Conservation (phyloP, 345 rosid species). For the Corchorus capsularis region DNA sequence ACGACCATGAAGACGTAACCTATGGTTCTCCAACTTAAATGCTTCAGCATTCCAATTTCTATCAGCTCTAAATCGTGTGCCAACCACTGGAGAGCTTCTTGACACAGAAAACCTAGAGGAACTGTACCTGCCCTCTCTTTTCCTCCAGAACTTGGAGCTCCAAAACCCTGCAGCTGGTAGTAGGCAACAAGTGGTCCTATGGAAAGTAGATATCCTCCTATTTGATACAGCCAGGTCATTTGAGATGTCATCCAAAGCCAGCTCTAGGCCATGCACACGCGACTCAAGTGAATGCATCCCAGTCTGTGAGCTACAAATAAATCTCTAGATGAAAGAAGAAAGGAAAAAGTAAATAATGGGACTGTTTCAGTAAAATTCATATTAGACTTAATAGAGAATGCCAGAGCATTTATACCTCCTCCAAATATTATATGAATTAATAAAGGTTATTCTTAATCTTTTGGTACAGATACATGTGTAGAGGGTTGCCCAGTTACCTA, state of each 20-base stretch:
- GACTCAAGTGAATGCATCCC: conserved; percentile 87
- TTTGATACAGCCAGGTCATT: conserved; percentile 77
- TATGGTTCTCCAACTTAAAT: conserved; percentile 39
- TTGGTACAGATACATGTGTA: not conserved
- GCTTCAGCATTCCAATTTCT: conserved; percentile 40
- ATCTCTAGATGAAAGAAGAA: conserved; percentile 47
- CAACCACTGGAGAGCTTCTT: conserved; percentile 27
- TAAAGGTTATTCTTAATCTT: not conserved
- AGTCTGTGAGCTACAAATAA: conserved; percentile 75
- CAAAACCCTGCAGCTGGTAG: conserved; percentile 69
- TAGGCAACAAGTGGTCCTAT: conserved; percentile 65
- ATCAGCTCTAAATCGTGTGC: conserved; percentile 35
- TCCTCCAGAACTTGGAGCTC: conserved; percentile 81
- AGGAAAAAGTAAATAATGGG: conserved; percentile 16
- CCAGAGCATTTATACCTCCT: conserved; percentile 5
- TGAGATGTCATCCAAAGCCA: conserved; percentile 91
- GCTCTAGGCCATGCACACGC: conserved; percentile 83
- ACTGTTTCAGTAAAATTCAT: not conserved
- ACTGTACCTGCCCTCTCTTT: conserved; percentile 44
- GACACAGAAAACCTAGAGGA: conserved; percentile 48
- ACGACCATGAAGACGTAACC: conserved; percentile 46
- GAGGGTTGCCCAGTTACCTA: not conserved
- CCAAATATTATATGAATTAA: not conserved
- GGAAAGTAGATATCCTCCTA: conserved; percentile 69
- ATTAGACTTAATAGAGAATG: not conserved